Evolutionary conservation across 345 rosid genomes (phyloP), one percentile per base, ranked within the genome.

Genomic region (Mercurialis annua): DNA sequence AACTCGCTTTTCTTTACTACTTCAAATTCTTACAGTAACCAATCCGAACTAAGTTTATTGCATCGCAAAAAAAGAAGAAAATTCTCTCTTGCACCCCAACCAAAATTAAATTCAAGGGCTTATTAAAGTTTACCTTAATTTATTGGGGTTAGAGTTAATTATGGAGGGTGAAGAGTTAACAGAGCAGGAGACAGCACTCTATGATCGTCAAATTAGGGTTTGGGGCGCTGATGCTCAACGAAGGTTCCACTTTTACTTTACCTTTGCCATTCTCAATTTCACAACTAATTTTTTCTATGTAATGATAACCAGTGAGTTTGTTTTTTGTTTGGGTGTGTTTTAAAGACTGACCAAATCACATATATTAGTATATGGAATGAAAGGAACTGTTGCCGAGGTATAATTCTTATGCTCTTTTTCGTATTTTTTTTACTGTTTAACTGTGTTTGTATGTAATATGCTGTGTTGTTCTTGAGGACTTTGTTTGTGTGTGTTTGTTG

Each of bases 161-260:
- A 85, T 90, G 97, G 85, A 87, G 58, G 97, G 96, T 17, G 97
- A 93, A 70, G 87, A 91, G 85, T 78, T 94, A 68, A 94, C 99
- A 2, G 96, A 85, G 87, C 96, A 94, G 76, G 99, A 94, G 66
- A 94, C 98, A 61, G 99, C 96, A 16, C 62, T 91, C 23, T 94
- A 91, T 70, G 97, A 91, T 73, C 90, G 99, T 30, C 97, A 89
- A 68, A 91, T 94, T 84, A 87, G 97, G 89, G 99, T 94, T 83
- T 94, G 96, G 99, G 99, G 99, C 0, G 97, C 92, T 62, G 87
- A 86, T 83, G 97, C 99, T 72, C 99, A 94, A 66, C 71, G 98
- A 74, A 86, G 98, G 96, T 91, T 66, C 52, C 64, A 65, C 48
- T 4, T 38, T 44, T 43, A 0, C 6, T 23, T 23, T 5, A 0